phyloP scores from a whole-genome alignment of 257 asterid genomes.

The Solanum sitiens region DNA sequence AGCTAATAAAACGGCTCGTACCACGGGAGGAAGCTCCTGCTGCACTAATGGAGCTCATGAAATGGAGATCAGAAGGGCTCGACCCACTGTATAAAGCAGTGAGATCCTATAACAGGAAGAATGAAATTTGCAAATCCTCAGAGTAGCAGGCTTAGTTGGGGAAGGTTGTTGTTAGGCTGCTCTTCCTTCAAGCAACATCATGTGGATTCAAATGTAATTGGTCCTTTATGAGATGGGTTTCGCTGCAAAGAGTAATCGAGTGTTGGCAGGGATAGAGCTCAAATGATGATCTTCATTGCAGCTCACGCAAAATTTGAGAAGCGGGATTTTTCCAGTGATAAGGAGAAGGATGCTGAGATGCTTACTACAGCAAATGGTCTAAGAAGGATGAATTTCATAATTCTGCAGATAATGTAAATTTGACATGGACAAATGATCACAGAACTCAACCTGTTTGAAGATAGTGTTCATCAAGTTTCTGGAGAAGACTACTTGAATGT shows the following conservation, averaged over 20 bases:
- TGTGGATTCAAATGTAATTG: slow-evolving; percentile 44
- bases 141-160: slow-evolving; percentile 66
- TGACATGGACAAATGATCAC: too few relatives aligned
- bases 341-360: slow-evolving; percentile 53
- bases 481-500: background rate
- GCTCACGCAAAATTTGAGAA: slow-evolving; percentile 61
- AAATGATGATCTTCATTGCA: slow-evolving; percentile 58
- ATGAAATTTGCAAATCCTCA: slow-evolving; percentile 79
- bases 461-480: background rate
- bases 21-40: slow-evolving; percentile 58
- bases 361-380: slow-evolving; percentile 24
- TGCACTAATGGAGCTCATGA: slow-evolving; percentile 79
- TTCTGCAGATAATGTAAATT: too few relatives aligned
- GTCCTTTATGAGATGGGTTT: slow-evolving; percentile 41
- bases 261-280: slow-evolving; percentile 47
- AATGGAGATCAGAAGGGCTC: slow-evolving; percentile 77
- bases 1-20: slow-evolving; percentile 48
- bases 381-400: too few relatives aligned
- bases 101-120: slow-evolving; percentile 58
- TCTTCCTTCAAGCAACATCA: slow-evolving; percentile 76
- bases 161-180: slow-evolving; percentile 70
- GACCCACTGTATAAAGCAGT: slow-evolving; percentile 72
- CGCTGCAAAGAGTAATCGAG: slow-evolving; percentile 29
- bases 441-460: too few relatives aligned
- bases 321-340: slow-evolving; percentile 36